Evolutionary conservation across 768 basidiomycete species (phyloP), one percentile per base, ranked within the genome.

Genomic region (Suillus discolor): DNA sequence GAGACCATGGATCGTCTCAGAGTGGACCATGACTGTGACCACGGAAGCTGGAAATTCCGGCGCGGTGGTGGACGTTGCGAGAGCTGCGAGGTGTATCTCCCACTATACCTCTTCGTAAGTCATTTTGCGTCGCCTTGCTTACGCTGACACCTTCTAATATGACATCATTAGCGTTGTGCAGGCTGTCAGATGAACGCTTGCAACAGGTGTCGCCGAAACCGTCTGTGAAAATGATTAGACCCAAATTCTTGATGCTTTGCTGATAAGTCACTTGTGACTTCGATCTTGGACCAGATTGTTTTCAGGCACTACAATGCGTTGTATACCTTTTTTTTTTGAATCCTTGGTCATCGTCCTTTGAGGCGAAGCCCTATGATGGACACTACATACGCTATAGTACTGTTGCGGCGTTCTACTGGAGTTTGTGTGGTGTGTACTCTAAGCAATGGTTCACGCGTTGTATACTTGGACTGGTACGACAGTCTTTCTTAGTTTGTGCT

Each of bases 21-120:
- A 11, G 74, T 77, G 6, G 82, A 86, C 65, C 90, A 90, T 70
- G 81, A 87, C 3, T 91, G 89, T 64, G 20, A 66, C 13, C 76
- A 81, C 4, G 75, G 74, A 55, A 59, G n/a, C 0, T 89, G 88
- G 87, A 73, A 69, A 31, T 80, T 81, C 45, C 76, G 80, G 0
- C 1, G 71, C 2, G 86, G 85, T 0, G 79, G 78, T 0, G 84
- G 82, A 6, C 59, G 34, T 12, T 89, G 87, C 61, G 81, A 86
- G 61, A 78, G 72, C 63, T 88, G 87, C 66, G 71, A 75, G 16
- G 64, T 72, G 57, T 62, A 75, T 60, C 70, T 89, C 11, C 79
- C 75, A 0, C 16, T 73, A 1, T 89, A 79, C 73, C 74, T 90
- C 49, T 74, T 84, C 70, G 89, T 89, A 66, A 72, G 84, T 77